These are phyloP conservation scores for Citrus maxima DNA, from an alignment of 345 rosid genomes.

Conservation along the genomic window DNA sequence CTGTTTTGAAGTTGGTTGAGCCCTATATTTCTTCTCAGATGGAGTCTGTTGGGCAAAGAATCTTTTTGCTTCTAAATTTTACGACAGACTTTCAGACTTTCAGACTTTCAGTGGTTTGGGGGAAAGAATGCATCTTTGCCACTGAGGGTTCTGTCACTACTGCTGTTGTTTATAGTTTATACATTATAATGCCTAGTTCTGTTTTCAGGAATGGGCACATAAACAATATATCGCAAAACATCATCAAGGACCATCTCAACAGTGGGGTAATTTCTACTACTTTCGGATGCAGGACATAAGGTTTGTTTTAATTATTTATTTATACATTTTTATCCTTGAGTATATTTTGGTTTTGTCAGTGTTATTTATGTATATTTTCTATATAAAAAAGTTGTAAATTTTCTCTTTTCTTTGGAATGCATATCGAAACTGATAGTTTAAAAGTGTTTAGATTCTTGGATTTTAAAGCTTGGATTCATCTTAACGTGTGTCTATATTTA, in stretches of 20 bases:
- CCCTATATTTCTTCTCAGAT: background rate
- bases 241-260: slow-evolving; percentile 89
- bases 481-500: background rate
- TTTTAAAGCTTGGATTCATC: background rate
- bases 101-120: background rate
- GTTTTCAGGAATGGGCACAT: slow-evolving; percentile 90
- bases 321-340: background rate
- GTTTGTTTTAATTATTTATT: slow-evolving; percentile 31
- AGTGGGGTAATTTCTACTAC: slow-evolving; percentile 97
- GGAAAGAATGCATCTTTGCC: background rate
- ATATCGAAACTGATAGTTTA: background rate
- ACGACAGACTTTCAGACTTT: background rate
- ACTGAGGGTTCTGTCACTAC: background rate
- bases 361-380: background rate
- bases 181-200: slow-evolving; percentile 6
- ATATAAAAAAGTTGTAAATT: background rate
- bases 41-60: background rate
- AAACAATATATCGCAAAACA: slow-evolving; percentile 84
- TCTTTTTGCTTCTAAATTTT: background rate
- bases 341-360: background rate
- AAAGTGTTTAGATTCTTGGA: background rate
- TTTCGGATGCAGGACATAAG: slow-evolving; percentile 94
- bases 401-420: background rate
- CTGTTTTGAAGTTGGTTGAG: background rate
- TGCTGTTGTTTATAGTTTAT: background rate